Base-by-base conservation (phyloP, 2,329 filamentous ascomycete genomes). In the Hymenoscyphus repandus region DNA sequence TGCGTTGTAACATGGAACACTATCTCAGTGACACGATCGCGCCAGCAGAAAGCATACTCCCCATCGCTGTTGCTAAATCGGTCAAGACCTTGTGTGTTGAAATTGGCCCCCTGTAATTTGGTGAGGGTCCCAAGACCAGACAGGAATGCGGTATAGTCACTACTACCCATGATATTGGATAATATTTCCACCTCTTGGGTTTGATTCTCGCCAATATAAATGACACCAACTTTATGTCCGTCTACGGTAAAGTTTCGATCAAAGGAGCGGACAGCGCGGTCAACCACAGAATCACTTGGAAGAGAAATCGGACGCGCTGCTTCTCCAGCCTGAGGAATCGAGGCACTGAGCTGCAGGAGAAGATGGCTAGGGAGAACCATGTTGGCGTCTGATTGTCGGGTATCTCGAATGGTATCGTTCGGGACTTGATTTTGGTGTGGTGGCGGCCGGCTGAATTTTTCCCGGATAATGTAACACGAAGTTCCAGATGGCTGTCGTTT, bases 1-100 rank as follows among this genome's bases (percentile, higher is more conserved):
- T 97, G 90, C 3, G 92, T 99, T 5, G 88, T 90, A 49, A 97
- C 85, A 66, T 97, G 93, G 69, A 95, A 99, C 30, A 97, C 86
- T 40, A 99, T 88, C 67, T 97, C 93, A 5, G 91, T 93, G 51
- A 96, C 90, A 39, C 91, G 81, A 66, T 97, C 93, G 54, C 91
- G 87, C 91, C 93, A 99, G 63, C 89, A 92, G 65, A 92, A 91
- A 0, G 91, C 90, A 67, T 87, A 90, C 62, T 91, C 81, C 31
- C 93, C 93, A 67, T 99, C 93, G 1, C 77, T 76, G 62, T 92
- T 85, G 59, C 84, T 79, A 54, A 82, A 77, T 30, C 83, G 82
- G 66, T 97, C 91, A 22, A 99, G 73, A 3, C 93, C 93, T 63
- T 96, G 92, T 0, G 91, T 90, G 63, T 99, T 97, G 73, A 96